Conservation (phyloP, 2,329 filamentous ascomycete species). For the Dendryphion nanum region DNA sequence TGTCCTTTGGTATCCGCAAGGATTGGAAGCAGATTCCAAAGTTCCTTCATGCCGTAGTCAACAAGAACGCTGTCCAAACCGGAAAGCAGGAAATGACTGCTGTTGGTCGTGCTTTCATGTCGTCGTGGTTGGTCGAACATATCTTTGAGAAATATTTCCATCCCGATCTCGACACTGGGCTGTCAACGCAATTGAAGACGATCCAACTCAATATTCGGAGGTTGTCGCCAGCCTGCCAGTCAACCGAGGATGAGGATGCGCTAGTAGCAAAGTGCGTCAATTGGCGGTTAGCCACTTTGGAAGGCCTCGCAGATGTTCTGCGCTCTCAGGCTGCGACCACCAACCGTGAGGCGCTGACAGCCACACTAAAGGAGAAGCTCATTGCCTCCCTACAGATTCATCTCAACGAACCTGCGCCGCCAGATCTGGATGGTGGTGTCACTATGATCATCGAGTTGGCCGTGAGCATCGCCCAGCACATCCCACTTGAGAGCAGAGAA, state of each 20-base stretch:
- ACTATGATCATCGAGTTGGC: constrained; percentile 92
- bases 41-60: constrained; percentile 79
- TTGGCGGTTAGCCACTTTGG: constrained; percentile 91
- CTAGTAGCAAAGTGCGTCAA: constrained; percentile 82
- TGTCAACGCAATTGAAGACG: constrained; percentile 77
- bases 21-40: constrained; percentile 80
- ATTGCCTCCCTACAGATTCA: constrained; percentile 71
- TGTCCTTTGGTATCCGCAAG: constrained; percentile 94
- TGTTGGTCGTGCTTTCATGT: constrained; percentile 84
- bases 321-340: constrained; percentile 63
- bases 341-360: constrained; percentile 59
- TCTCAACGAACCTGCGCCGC: constrained; percentile 72
- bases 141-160: constrained; percentile 93
- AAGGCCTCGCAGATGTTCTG: constrained; percentile 76
- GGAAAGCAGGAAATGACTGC: constrained; percentile 98
- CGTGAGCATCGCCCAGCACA: constrained; percentile 77
- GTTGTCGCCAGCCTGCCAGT: constrained; percentile 70
- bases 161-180: constrained; percentile 72
- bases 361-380: constrained; percentile 63
- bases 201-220: constrained; percentile 86
- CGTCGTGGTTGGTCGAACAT: constrained; percentile 85
- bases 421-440: constrained; percentile 82
- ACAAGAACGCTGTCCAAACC: constrained; percentile 77
- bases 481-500: constrained; percentile 88
- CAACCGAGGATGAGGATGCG: constrained; percentile 85